A percentile compares a stretch with the other conserved stretches of the same genome.
These are phyloP conservation scores for Lithospermum erythrorhizon DNA, from an alignment of 257 asterid genomes.

Conservation along the genomic window DNA sequence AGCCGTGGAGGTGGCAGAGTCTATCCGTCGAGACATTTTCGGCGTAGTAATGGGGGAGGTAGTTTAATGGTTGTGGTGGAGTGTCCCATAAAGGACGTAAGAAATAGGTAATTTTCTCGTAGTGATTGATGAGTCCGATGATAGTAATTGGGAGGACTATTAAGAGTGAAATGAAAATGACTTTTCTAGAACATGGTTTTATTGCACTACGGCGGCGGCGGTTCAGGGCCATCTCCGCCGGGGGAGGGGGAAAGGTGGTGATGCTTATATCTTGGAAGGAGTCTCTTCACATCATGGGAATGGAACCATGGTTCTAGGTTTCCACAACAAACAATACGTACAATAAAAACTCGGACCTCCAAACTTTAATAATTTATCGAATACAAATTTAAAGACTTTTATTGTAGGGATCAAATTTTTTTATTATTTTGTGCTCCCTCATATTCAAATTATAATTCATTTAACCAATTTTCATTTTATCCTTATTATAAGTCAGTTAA, in stretches of 20 bases:
- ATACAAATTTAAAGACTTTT: no score
- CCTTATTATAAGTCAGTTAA: no score
- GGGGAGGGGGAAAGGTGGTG: background rate
- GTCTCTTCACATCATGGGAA: no score
- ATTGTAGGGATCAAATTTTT: no score
- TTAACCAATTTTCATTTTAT: no score
- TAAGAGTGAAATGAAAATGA: constrained; percentile 29
- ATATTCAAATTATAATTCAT: no score
- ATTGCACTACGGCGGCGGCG: background rate
- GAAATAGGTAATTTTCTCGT: constrained; percentile 60
- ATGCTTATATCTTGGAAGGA: background rate
- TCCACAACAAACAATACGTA: no score
- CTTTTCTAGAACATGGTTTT: constrained; percentile 8
- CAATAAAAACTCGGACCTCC: no score
- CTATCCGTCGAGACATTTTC: constrained; percentile 70
- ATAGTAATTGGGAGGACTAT: constrained; percentile 33
- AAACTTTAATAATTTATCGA: no score
- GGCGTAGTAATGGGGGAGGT: constrained; percentile 76
- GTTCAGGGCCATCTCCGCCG: background rate
- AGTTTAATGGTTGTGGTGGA: constrained; percentile 58
- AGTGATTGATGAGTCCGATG: constrained; percentile 25
- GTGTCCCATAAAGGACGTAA: constrained; percentile 93
- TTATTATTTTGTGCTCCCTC: no score
- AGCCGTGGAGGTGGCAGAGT: constrained; percentile 79
- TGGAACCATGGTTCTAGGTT: no score